A percentile compares a stretch with the other conserved stretches of the same genome.
Conservation (phyloP, 208 protist species). For the Acanthamoeba triangularis region DNA sequence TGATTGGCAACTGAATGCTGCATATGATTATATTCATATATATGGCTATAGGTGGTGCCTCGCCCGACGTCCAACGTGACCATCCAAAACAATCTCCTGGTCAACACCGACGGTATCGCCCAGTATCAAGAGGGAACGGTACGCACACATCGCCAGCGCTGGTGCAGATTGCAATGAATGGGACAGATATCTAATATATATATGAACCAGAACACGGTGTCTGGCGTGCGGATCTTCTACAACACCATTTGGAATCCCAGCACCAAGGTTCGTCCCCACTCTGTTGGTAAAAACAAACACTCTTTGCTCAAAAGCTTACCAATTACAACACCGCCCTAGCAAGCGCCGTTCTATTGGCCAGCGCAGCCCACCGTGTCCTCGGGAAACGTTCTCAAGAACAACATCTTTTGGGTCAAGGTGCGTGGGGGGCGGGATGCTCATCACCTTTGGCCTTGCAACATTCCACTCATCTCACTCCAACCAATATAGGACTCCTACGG, state of each 20-base stretch:
- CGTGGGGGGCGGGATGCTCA: not conserved
- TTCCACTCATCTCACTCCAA: not conserved
- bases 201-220: not conserved
- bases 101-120: not conserved
- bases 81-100: slow-evolving; percentile 21
- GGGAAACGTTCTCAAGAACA: not conserved
- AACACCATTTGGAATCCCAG: slow-evolving; percentile 23
- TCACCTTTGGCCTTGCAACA: not conserved
- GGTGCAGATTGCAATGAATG: not conserved
- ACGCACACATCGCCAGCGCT: not conserved
- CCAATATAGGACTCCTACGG: not conserved
- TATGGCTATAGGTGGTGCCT: not conserved
- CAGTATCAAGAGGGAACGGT: not conserved
- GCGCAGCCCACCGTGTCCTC: not conserved
- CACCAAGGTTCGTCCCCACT: not conserved
- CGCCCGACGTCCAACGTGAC: not conserved
- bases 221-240: not conserved
- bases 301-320: not conserved
- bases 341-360: not conserved
- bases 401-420: not conserved
- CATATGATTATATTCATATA: not conserved
- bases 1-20: not conserved
- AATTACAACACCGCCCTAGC: not conserved
- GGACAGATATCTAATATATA: not conserved
- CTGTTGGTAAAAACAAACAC: not conserved